A percentile compares a stretch with the other conserved stretches of the same genome.
Evolutionary conservation across 805 yeast species (phyloP).

Genomic region (Wickerhamomyces bisporus): DNA sequence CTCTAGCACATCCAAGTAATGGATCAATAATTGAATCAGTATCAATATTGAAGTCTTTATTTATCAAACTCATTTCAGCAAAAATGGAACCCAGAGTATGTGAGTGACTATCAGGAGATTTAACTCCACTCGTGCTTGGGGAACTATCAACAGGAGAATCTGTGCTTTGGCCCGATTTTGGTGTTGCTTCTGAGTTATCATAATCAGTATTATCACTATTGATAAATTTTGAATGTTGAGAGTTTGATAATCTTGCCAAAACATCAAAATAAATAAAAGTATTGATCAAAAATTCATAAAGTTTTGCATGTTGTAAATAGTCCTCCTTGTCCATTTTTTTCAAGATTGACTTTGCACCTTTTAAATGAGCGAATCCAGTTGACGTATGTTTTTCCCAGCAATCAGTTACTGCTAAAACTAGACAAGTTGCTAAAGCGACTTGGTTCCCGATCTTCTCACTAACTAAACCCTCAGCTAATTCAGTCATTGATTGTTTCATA

Average conservation of each 20-base stretch:
- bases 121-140: too few species aligned
- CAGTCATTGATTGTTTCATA: constrained; percentile 57
- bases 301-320: constrained; percentile 10
- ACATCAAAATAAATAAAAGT: constrained; percentile 69
- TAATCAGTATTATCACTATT: not conserved
- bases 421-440: constrained; percentile 60
- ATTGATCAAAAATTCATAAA: constrained; percentile 26
- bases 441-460: constrained; percentile 48
- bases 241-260: constrained; percentile 58
- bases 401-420: constrained; percentile 60
- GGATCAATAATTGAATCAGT: constrained; percentile 44
- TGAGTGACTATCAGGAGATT: not conserved
- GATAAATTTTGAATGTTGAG: constrained; percentile 17
- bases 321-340: constrained; percentile 29
- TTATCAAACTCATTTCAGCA: constrained; percentile 1
- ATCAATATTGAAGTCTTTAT: constrained; percentile 3
- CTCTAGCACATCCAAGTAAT: constrained; percentile 61
- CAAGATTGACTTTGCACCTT: constrained; percentile 61
- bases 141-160: too few species aligned
- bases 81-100: not conserved
- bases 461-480: constrained; percentile 51
- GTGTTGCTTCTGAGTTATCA: not conserved
- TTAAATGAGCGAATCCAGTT: constrained; percentile 63
- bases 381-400: constrained; percentile 65
- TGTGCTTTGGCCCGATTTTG: too few species aligned